These are phyloP conservation scores for Leccinum fallax DNA, from an alignment of 1,284 basidiomycete genomes.

Conservation along the genomic window DNA sequence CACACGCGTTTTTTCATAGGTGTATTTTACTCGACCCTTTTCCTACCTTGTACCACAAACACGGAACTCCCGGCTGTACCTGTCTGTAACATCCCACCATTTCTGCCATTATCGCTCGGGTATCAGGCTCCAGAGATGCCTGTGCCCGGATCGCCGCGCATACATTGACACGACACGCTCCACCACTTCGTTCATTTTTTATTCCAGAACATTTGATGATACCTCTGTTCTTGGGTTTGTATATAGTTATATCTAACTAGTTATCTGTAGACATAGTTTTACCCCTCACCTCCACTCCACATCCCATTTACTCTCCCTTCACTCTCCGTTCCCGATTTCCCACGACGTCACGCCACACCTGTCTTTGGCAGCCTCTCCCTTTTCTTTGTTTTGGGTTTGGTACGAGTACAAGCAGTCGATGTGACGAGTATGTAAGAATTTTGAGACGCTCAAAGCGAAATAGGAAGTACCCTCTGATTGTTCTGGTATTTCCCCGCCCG, in stretches of 20 bases:
- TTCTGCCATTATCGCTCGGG: background rate
- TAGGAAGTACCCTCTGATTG: background rate
- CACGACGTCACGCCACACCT: background rate
- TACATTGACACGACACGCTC: background rate
- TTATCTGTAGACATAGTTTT: background rate
- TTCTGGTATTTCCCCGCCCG: background rate
- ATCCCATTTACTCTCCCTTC: background rate
- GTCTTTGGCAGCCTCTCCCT: background rate
- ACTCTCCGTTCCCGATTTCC: background rate
- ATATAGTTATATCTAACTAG: background rate
- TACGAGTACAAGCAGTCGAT: background rate
- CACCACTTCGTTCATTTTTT: background rate
- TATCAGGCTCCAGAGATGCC: background rate
- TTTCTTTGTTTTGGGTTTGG: background rate
- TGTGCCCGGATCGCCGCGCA: slow-evolving; percentile 6
- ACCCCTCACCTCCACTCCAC: background rate
- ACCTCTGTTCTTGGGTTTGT: background rate
- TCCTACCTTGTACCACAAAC: background rate
- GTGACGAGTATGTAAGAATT: background rate
- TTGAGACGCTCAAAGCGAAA: background rate
- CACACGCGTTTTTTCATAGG: slow-evolving; percentile 13
- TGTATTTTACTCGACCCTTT: slow-evolving; percentile 33
- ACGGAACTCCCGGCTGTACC: slow-evolving; percentile 30
- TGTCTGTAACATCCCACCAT: slow-evolving; percentile 35
- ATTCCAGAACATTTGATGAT: background rate